Percentiles rank a stretch among this genome's conserved stretches.
phyloP scores from a whole-genome alignment of 1,139 yeast genomes.

The Candida smagusa region DNA sequence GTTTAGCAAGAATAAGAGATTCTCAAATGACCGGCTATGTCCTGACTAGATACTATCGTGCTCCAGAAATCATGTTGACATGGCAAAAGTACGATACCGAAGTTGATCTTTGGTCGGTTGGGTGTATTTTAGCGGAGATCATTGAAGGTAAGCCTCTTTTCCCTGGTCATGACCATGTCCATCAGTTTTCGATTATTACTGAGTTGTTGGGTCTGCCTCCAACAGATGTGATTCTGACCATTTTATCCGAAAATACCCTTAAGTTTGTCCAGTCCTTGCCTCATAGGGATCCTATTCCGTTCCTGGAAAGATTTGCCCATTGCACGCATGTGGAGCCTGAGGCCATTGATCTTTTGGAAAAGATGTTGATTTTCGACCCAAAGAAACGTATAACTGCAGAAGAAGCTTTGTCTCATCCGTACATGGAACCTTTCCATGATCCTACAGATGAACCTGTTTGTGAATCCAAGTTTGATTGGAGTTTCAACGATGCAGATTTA shows the following conservation, averaged over 20 bases:
- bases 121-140: constrained; percentile 98
- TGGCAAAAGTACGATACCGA: constrained; percentile 99
- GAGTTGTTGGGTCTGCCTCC: constrained; percentile 97
- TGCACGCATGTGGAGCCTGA: constrained; percentile 81
- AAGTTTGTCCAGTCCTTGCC: constrained; percentile 94
- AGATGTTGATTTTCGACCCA: constrained; percentile 93
- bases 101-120: constrained; percentile 99
- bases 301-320: constrained; percentile 68
- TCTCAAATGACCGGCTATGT: constrained; percentile 99
- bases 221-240: constrained; percentile 90
- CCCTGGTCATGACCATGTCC: constrained; percentile 98
- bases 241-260: constrained; percentile 91
- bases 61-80: constrained; percentile 98
- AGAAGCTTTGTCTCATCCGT: constrained; percentile 85
- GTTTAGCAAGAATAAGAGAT: constrained; percentile 94
- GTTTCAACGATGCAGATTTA: constrained; percentile 94
- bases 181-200: constrained; percentile 94
- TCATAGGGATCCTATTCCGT: constrained; percentile 86
- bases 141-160: constrained; percentile 97
- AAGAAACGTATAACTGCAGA: constrained; percentile 90
- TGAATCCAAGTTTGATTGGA: constrained; percentile 93
- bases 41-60: constrained; percentile 93
- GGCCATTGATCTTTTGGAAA: constrained; percentile 83
- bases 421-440: constrained; percentile 96
- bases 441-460: constrained; percentile 97